These are phyloP conservation scores for Abortiporus biennis DNA, from an alignment of 1,284 basidiomycete genomes.

Conservation along the genomic window DNA sequence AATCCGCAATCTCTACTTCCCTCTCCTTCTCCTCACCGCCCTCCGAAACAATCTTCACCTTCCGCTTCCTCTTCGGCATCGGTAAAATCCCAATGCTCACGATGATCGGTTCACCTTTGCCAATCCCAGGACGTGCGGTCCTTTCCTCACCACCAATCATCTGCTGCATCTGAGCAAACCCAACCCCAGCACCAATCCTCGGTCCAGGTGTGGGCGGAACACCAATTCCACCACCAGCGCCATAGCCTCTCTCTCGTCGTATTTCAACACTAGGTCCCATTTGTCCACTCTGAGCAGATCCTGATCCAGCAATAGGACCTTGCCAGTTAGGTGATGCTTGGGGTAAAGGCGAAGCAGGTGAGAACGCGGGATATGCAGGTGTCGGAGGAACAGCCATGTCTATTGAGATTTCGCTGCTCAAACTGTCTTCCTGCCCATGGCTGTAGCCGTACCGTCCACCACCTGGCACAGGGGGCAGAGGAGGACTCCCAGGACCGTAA, in stretches of 20 bases:
- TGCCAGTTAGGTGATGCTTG: constrained; percentile 50
- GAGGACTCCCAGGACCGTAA: constrained; percentile 34
- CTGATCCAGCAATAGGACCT: constrained; percentile 44
- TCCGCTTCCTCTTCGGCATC: constrained; percentile 16
- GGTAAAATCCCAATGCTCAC: constrained; percentile 68
- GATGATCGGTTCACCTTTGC: constrained; percentile 51
- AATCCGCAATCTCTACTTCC: no score
- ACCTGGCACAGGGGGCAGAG: constrained; percentile 16
- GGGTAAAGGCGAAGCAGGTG: constrained; percentile 36
- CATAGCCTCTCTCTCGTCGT: constrained; percentile 42
- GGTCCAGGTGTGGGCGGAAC: constrained; percentile 63
- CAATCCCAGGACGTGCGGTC: constrained; percentile 26
- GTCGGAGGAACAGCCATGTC: constrained; percentile 38
- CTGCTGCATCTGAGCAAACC: constrained; percentile 16
- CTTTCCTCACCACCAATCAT: constrained; percentile 9
- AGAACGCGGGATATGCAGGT: constrained; percentile 68
- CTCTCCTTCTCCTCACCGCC: constrained; percentile 9
- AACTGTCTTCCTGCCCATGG: constrained; percentile 16
- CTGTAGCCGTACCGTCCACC: constrained; percentile 3
- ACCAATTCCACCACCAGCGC: constrained; percentile 22
- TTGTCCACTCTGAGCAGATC: constrained; percentile 31
- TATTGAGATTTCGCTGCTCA: constrained; percentile 14
- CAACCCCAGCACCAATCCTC: constrained; percentile 30
- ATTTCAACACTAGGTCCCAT: constrained; percentile 64
- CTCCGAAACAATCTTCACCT: background rate